Evolutionary conservation across 163 green algal species (phyloP).

Genomic region (Picocystis sp.): DNA sequence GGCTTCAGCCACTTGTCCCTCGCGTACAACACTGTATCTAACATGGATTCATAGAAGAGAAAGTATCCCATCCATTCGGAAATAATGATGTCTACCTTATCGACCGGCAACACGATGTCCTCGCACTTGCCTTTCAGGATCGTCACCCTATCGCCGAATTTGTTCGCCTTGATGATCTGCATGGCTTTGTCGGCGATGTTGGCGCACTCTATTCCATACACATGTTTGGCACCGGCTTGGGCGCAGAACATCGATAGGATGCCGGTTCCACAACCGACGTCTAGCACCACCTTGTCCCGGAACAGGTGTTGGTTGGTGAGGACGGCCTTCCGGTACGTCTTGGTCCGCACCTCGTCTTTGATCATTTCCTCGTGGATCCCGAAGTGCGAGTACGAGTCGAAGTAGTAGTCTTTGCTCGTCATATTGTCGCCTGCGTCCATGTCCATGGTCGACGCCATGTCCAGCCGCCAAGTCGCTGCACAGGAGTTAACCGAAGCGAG

Average conservation of each 20-base stretch:
- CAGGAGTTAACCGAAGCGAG: too few relatives aligned
- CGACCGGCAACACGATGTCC: conserved; percentile 39
- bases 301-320: conserved; percentile 55
- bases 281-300: conserved; percentile 69
- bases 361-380: conserved; percentile 96
- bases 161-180: conserved; percentile 74
- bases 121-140: conserved; percentile 79
- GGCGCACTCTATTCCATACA: conserved; percentile 84
- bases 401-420: conserved; percentile 72
- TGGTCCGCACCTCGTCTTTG: conserved; percentile 73
- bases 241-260: conserved; percentile 80
- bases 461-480: too few relatives aligned
- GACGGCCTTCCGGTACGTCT: conserved; percentile 68
- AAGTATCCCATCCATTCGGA: conserved; percentile 97
- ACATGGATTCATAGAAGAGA: conserved; percentile 91
- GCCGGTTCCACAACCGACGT: conserved; percentile 87
- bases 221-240: conserved; percentile 62
- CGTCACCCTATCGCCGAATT: conserved; percentile 40
- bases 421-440: conserved; percentile 14
- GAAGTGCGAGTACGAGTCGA: conserved; percentile 85
- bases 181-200: conserved; percentile 70
- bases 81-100: conserved; percentile 82
- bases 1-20: conserved; percentile 80
- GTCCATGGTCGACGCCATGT: too few relatives aligned
- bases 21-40: conserved; percentile 79